Evolutionary conservation across 2,329 filamentous ascomycete species (phyloP), one percentile per base, ranked within the genome.

Genomic region (Shiraia sp.): DNA sequence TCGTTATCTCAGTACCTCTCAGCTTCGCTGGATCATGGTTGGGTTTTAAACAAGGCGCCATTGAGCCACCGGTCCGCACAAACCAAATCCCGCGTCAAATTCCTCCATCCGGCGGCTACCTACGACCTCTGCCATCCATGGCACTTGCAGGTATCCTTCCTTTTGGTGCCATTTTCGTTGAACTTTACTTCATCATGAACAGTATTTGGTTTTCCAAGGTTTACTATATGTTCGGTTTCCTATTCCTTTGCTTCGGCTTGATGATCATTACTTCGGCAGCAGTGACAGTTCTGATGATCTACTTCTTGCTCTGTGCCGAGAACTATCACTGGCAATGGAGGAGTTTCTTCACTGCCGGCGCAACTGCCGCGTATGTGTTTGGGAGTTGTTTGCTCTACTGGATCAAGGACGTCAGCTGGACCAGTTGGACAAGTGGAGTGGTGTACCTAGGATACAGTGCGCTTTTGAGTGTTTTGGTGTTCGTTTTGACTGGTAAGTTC

Each of bases 271-370:
- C 93, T 1, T 90, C 87, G 45, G 92, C 92, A 0, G 86, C 91
- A 1, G 92, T 95, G 28, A 97, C 93, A 1, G 85, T 97, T 7
- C 76, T 99, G 13, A 86, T 97, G 79, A 88, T 96, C 0, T 99
- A 99, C 73, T 97, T 97, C 76, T 69, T 99, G 57, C 83, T 99
- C 10, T 97, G 92, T 66, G 85, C 89, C 0, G 93, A 99, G 74
- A 93, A 99, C 72, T 99, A 99, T 73, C 88, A 96, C 69, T 99
- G 93, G 93, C 93, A 97, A 61, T 99, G 93, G 93, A 83, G 93
- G 37, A 86, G 90, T 5, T 99, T 99, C 75, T 80, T 90, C 45
- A 92, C 90, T 2, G 90, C 90, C 1, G 93, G 93, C 44, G 92
- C 90, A 64, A 95, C 87, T 37, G 91, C 91, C 1, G 81, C 82